Evolutionary conservation across 2,329 filamentous ascomycete species (phyloP).

Genomic region (Coniosporium tulheliwenetii): DNA sequence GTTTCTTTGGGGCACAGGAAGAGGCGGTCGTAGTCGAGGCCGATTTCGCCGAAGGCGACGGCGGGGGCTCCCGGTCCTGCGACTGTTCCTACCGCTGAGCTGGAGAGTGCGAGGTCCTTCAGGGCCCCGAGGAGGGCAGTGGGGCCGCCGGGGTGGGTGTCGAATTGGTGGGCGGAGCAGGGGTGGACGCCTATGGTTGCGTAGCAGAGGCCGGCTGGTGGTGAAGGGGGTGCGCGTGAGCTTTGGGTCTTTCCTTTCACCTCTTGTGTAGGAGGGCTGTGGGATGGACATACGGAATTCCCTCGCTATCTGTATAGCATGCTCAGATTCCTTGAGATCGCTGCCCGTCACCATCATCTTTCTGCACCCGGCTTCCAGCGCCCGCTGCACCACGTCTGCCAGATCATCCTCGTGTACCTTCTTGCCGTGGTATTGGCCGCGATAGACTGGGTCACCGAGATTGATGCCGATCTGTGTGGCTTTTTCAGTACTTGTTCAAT

Average conservation of each 20-base stretch:
- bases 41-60: constrained; percentile 82
- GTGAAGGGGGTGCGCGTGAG: not conserved
- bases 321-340: constrained; percentile 60
- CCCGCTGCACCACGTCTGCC: constrained; percentile 60
- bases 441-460: constrained; percentile 80
- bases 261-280: not conserved
- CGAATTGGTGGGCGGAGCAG: constrained; percentile 70
- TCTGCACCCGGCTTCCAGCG: constrained; percentile 59
- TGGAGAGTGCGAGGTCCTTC: constrained; percentile 44
- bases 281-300: constrained; percentile 47
- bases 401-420: constrained; percentile 61
- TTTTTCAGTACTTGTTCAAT: constrained; percentile 2
- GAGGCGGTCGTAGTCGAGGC: constrained; percentile 88
- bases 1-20: constrained; percentile 64
- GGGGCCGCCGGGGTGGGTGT: constrained; percentile 41
- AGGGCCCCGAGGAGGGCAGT: constrained; percentile 42
- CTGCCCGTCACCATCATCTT: constrained; percentile 94
- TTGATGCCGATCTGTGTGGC: constrained; percentile 69
- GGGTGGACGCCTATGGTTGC: constrained; percentile 90
- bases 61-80: constrained; percentile 20
- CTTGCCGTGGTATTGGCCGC: constrained; percentile 69
- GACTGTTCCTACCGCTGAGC: constrained; percentile 36
- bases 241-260: not conserved
- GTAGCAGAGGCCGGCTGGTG: constrained; percentile 62
- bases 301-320: constrained; percentile 58